A percentile compares a stretch with the other conserved stretches of the same genome.
Evolutionary conservation across 805 yeast genomes (phyloP).

Genomic region (Diddensiella transvaalensis): DNA sequence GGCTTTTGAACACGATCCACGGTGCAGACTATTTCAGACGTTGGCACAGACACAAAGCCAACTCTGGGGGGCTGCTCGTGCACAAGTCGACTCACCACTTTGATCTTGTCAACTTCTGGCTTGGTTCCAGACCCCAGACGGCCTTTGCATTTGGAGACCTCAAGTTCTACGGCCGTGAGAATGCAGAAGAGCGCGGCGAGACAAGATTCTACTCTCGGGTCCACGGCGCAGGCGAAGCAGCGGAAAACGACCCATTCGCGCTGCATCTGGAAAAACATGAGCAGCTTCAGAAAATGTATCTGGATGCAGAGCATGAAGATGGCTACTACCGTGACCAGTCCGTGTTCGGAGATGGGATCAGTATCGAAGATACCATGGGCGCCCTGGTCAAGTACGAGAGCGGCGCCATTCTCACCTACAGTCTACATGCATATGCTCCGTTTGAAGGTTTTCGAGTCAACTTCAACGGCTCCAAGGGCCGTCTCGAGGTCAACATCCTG

Average conservation of each 20-base stretch:
- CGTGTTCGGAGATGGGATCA: constrained; percentile 18
- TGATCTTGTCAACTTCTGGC: constrained; percentile 18
- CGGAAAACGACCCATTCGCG: constrained; percentile 15
- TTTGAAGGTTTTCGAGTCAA: constrained; percentile 17
- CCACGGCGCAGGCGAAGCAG: constrained; percentile 14
- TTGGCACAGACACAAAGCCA: constrained; percentile 18
- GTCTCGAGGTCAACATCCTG: constrained; percentile 13
- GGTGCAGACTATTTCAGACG: constrained; percentile 18
- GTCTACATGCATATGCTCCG: constrained; percentile 16
- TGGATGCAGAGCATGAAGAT: constrained; percentile 19
- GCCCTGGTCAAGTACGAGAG: constrained; percentile 14
- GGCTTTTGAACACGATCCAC: constrained; percentile 16
- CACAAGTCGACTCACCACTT: constrained; percentile 20
- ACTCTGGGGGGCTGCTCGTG: constrained; percentile 17
- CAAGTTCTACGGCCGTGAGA: constrained; percentile 17
- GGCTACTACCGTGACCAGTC: constrained; percentile 17
- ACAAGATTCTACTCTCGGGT: constrained; percentile 16
- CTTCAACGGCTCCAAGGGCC: constrained; percentile 18
- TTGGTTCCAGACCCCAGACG: constrained; percentile 13
- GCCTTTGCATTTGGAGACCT: constrained; percentile 17
- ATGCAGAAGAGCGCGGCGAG: constrained; percentile 18
- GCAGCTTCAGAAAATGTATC: constrained; percentile 14
- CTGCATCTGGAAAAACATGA: constrained; percentile 8
- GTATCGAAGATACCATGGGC: constrained; percentile 18
- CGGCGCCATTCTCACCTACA: constrained; percentile 15